Base-by-base conservation (phyloP, 768 basidiomycete species). In the Dioszegia aurantiaca region DNA sequence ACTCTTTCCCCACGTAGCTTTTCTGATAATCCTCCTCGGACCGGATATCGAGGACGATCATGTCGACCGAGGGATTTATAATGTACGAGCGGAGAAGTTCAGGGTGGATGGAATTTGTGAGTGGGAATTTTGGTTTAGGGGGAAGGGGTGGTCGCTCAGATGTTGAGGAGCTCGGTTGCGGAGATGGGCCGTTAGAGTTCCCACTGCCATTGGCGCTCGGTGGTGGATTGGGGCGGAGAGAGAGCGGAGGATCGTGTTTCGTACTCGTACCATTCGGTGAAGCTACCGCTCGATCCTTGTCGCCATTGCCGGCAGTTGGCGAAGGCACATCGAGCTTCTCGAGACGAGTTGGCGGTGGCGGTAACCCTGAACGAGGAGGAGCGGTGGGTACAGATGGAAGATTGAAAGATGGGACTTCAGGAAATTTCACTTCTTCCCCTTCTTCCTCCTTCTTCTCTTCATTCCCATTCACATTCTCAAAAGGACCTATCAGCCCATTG, bases 21-120 rank as follows among this genome's bases (percentile, higher is more conserved):
- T 69, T 77, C 61, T 90, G 84, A 67, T 88, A 93, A 46, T 88
- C 87, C 10, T 82, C 84, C 28, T 89, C 82, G 17, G 83, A 81
- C n/a, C 93, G 82, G 19, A 92, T 84, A 73, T 95, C 93, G 19
- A 97, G 81, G 14, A 95, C 65, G 1, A 97, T 80, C 2, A 90
- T 83, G 51, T 83, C 83, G 55, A 80, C 67, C n/a, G 78, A 75
- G 5, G 74, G 70, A 39, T 79, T 74, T 60, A 83, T 75, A 57
- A 87, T 75, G 69, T 87, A 90, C 1, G 80, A 78, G 41, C 80
- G 76, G 30, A 92, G 77, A 10, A 83, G 82, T 57, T 80, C 81
- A 5, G 89, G 85, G 52, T 79, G 80, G 26, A 85, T 82, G 2
- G 81, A 80, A 59, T 85, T 87, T 14, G 81, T 83, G 21, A 81